These are phyloP conservation scores for Dioszegia aurantiaca DNA, from an alignment of 768 basidiomycete species.

Conservation along the genomic window DNA sequence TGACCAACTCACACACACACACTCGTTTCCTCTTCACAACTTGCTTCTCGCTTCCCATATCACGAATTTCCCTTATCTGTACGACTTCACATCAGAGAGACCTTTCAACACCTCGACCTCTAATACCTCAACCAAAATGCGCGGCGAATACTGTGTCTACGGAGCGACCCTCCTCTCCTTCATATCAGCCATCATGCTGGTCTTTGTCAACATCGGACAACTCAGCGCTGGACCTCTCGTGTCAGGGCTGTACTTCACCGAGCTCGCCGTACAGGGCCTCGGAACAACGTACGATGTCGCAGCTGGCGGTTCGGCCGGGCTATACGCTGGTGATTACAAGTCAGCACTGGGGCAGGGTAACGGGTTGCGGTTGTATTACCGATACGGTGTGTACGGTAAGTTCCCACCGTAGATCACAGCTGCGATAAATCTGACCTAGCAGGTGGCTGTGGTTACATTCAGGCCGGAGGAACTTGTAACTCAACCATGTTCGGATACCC, in stretches of 20 bases:
- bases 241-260: conserved; percentile 39
- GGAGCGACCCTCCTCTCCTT: conserved; percentile 47
- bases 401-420: background rate
- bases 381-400: conserved; percentile 48
- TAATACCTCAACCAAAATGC: conserved; percentile 21
- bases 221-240: conserved; percentile 35
- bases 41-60: too few relatives aligned
- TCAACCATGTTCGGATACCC: conserved; percentile 42
- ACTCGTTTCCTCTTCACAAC: conserved; percentile 2
- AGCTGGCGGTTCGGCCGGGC: conserved; percentile 33
- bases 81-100: background rate
- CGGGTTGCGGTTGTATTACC: conserved; percentile 46
- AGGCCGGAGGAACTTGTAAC: conserved; percentile 48
- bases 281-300: conserved; percentile 30
- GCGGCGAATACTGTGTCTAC: conserved; percentile 49
- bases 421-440: background rate
- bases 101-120: background rate
- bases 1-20: conserved; percentile 6
- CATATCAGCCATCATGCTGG: conserved; percentile 45
- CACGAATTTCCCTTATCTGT: background rate
- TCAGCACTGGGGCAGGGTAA: conserved; percentile 35
- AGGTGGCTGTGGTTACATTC: conserved; percentile 48
- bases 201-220: conserved; percentile 50
- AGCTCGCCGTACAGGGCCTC: conserved; percentile 39
- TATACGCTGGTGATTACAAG: conserved; percentile 37